phyloP scores from a whole-genome alignment of 768 basidiomycete species.

The Phaffia australis region DNA sequence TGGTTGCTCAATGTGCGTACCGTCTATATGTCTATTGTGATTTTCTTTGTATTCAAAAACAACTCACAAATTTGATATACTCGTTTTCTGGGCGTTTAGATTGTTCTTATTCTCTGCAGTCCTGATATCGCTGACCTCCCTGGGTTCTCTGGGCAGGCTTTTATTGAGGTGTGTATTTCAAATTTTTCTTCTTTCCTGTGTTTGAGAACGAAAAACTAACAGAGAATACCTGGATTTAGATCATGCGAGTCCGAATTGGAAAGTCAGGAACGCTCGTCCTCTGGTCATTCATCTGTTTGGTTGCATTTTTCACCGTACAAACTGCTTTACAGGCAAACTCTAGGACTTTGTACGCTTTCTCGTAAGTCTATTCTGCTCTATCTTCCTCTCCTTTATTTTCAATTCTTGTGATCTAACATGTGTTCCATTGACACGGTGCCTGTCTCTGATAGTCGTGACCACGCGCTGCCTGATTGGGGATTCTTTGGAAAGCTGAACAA shows the following conservation, averaged over 20 bases:
- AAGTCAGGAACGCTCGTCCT: slow-evolving; percentile 62
- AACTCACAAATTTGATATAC: neutral
- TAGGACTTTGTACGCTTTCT: slow-evolving; percentile 73
- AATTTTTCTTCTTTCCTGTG: slow-evolving; percentile 22
- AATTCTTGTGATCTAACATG: neutral
- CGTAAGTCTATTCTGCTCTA: slow-evolving; percentile 45
- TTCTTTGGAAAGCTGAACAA: slow-evolving; percentile 60
- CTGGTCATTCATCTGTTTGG: slow-evolving; percentile 49
- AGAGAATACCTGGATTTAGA: slow-evolving; percentile 40
- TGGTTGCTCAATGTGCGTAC: slow-evolving; percentile 60
- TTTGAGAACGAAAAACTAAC: neutral
- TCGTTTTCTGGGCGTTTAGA: slow-evolving; percentile 30
- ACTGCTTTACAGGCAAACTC: slow-evolving; percentile 67
- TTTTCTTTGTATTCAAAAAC: neutral
- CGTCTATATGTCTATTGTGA: neutral
- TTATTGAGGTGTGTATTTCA: slow-evolving; percentile 47
- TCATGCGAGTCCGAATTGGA: slow-evolving; percentile 65
- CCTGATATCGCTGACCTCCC: slow-evolving; percentile 50
- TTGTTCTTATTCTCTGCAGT: slow-evolving; percentile 73
- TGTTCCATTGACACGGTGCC: slow-evolving; percentile 37
- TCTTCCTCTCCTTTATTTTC: neutral
- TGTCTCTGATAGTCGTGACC: slow-evolving; percentile 30
- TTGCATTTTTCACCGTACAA: slow-evolving; percentile 72
- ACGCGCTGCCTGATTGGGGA: slow-evolving; percentile 64
- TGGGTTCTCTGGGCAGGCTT: slow-evolving; percentile 58